Evolutionary conservation across 805 yeast species (phyloP), one percentile per base, ranked within the genome.

Genomic region (Metschnikowia aberdeeniae): DNA sequence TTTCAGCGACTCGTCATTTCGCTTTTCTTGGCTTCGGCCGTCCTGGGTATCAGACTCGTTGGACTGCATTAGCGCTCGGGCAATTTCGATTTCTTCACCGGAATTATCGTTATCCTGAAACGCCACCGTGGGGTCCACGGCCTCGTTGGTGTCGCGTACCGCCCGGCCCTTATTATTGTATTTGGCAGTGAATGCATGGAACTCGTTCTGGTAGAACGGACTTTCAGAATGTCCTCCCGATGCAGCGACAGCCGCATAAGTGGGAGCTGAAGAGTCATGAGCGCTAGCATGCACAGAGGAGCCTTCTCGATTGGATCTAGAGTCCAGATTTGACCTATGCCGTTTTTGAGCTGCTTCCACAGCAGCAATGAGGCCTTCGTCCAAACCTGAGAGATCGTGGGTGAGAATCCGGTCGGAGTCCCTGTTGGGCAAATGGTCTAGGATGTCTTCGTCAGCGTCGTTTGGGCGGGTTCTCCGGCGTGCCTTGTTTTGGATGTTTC

Each of bases 41-140:
- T n/a, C 36, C 10, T 30, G 29, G 3, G 17, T 59, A 22, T 51
- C 67, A 11, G 57, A 68, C 42, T 71, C 79, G 51, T 74, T 78
- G 0, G 84, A 82, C 49, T 80, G 84, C 40, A 81, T 80, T 53
- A 81, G 64, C 0, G 85, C 87, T 35, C 84, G 66, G 1, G 87
- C 86, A 53, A 81, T 82, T 38, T 80, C 84, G 32, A 81, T 77
- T 52, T 80, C 85, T 40, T 75, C 80, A 6, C 70, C 66, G 1
- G 52, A 34, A 17, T 51, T 45, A 26, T 49, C 57, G 13, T 26
- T 43, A 36, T 55, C 56, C 33, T 55, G 56, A 51, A 73, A 78
- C 0, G 72, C 79, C 5, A 79, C 83, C 44, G 76, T 81, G 1
- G 84, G 83, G 57, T 81, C 85, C 6, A 78, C 83, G 0, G 81